phyloP scores from a whole-genome alignment of 2,329 filamentous ascomycete genomes.

The Neospermospora avenae region DNA sequence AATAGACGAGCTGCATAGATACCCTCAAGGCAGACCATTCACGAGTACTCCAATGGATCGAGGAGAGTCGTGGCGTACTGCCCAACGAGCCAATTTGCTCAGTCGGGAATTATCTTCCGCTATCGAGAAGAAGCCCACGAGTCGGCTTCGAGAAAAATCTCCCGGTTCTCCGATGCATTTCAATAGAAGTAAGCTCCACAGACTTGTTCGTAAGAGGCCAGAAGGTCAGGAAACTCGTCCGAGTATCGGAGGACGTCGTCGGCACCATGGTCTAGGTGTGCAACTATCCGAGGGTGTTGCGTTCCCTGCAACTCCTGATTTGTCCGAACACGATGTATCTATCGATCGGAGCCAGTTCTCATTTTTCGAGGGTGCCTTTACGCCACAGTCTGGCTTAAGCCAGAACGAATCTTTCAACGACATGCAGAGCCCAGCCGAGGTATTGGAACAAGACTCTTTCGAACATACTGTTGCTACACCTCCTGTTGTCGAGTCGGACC shows the following conservation, averaged over 20 bases:
- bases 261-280: conserved; percentile 26
- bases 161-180: conserved; percentile 23
- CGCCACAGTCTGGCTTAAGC: conserved; percentile 46
- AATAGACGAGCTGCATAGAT: not conserved
- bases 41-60: conserved; percentile 2
- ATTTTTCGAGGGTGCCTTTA: conserved; percentile 41
- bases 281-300: conserved; percentile 24
- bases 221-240: conserved; percentile 8
- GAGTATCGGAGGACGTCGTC: conserved; percentile 11
- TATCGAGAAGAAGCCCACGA: conserved; percentile 17
- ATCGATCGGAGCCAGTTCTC: conserved; percentile 25
- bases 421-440: conserved; percentile 20
- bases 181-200: conserved; percentile 13
- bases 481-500: conserved; percentile 69
- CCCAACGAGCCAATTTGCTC: conserved; percentile 14
- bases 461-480: conserved; percentile 65
- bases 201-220: not conserved
- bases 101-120: conserved; percentile 19
- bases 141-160: conserved; percentile 10
- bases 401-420: conserved; percentile 33
- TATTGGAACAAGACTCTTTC: conserved; percentile 50
- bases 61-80: conserved; percentile 9
- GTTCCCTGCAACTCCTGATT: conserved; percentile 56
- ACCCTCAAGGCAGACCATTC: not conserved
- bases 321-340: conserved; percentile 47